Percentiles rank a stretch among this genome's conserved stretches.
Evolutionary conservation across 371 early-diverging fungal species (phyloP).

Genomic region (Lichtheimia ornata): DNA sequence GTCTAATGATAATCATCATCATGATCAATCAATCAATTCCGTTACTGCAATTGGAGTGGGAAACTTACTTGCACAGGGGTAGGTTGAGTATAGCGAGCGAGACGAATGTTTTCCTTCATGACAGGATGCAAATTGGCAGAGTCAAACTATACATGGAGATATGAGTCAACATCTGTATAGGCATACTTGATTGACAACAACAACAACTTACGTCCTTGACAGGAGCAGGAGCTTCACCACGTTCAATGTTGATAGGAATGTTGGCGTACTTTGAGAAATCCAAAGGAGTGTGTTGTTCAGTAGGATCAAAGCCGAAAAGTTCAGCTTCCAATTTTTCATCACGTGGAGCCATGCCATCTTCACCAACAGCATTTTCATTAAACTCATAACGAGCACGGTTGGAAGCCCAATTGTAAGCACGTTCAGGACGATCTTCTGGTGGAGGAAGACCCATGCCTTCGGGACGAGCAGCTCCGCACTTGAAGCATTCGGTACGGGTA

Average conservation of each 20-base stretch:
- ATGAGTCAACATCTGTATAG: neutral
- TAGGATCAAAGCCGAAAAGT: constrained; percentile 41
- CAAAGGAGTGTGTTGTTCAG: constrained; percentile 50
- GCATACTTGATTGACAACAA: neutral
- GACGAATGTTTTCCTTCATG: constrained; percentile 57
- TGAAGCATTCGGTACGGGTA: constrained; percentile 64
- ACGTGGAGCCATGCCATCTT: constrained; percentile 38
- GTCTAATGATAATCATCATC: constrained; percentile 35
- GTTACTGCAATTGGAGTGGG: too few relatives aligned
- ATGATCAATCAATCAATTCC: neutral
- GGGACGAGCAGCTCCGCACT: constrained; percentile 50
- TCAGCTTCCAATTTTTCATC: constrained; percentile 44
- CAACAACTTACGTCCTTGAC: constrained; percentile 30
- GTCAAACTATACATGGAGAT: constrained; percentile 36
- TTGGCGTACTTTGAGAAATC: constrained; percentile 56
- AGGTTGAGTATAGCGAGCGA: constrained; percentile 61
- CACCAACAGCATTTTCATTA: constrained; percentile 43
- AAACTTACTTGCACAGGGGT: constrained; percentile 68
- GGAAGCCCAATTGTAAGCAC: constrained; percentile 55
- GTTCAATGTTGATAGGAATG: constrained; percentile 49
- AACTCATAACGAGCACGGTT: constrained; percentile 55
- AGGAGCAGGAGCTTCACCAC: constrained; percentile 41
- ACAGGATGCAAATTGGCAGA: constrained; percentile 47
- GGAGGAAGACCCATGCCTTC: constrained; percentile 18
- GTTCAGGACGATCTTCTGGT: constrained; percentile 27